Base-by-base conservation (phyloP, 257 asterid species). In the Nicotiana attenuata region DNA sequence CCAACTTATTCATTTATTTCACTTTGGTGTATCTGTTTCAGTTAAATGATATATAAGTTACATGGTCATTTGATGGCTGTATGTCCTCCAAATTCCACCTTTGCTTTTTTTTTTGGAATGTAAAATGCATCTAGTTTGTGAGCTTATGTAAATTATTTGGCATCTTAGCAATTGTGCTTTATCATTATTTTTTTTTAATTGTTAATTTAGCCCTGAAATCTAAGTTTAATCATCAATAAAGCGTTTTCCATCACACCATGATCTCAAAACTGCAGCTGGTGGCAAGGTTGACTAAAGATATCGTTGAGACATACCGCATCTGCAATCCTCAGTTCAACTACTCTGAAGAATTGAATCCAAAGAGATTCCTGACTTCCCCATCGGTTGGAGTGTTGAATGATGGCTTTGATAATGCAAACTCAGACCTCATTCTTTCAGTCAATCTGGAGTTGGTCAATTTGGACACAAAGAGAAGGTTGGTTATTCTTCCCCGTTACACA, bases 361-460 rank as follows among this genome's bases (percentile, higher is more conserved):
- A 94, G 95, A 90, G 98, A 90, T 96, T 93, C 89, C 83, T 96
- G 91, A 96, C 99, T 41, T 90, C 98, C 76, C 99, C 99, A 83
- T 92, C 99, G 60, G 76, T 79, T 55, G 99, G 98, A 80, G 91
- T 91, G 85, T 84, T 86, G 85, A 96, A 96, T 83, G 98, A 93
- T 89, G 98, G 99, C 78, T 87, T 86, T 77, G 99, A 96, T 86
- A 94, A 96, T 90, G 92, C 92, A 82, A 94, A 96, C 65, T 91
- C 98, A 26, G 98, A 96, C 92, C 91, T 96, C 81, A 93, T 96
- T 84, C 97, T 96, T 71, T 64, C 92, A 11, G 95, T 92, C 80
- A 94, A 96, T 89, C 87, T 85, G 81, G 85, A 85, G 61, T 88
- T 96, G 94, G 87, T 88, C 85, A 94, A 93, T 87, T 82, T 90